A percentile compares a stretch with the other conserved stretches of the same genome.
These are phyloP conservation scores for Fulvia fulva DNA, from an alignment of 2,329 filamentous ascomycete species.

Conservation along the genomic window DNA sequence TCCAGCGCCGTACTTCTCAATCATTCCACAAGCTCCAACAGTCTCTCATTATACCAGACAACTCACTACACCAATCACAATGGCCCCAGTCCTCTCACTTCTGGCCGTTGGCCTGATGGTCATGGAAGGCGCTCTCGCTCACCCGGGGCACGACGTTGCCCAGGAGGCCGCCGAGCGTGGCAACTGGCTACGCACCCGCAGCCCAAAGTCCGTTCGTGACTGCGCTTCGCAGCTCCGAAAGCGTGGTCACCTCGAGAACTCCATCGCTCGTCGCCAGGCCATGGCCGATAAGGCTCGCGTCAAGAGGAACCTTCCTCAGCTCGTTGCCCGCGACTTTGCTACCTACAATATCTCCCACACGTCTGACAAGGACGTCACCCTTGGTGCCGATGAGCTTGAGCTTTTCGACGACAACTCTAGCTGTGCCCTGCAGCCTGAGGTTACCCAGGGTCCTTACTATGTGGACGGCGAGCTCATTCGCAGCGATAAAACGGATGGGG, in stretches of 20 bases:
- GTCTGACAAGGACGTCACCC: constrained; percentile 15
- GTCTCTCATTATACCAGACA: neutral
- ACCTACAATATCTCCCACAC: constrained; percentile 25
- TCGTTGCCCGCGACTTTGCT: constrained; percentile 24
- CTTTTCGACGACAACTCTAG: constrained; percentile 25
- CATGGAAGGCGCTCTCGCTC: constrained; percentile 17
- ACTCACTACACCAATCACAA: neutral
- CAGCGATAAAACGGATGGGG: constrained; percentile 40
- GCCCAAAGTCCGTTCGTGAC: constrained; percentile 21
- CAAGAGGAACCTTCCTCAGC: constrained; percentile 19
- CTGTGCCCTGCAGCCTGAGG: constrained; percentile 30
- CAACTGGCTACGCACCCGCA: constrained; percentile 17
- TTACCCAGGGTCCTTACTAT: constrained; percentile 27
- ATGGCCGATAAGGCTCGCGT: constrained; percentile 18
- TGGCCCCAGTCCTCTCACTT: constrained; percentile 15
- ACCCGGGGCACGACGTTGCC: constrained; percentile 21
- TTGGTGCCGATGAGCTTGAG: constrained; percentile 21
- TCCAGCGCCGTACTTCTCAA: neutral
- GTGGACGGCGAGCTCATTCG: constrained; percentile 35
- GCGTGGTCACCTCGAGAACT: constrained; percentile 19
- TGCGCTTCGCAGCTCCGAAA: constrained; percentile 20
- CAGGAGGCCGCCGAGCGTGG: constrained; percentile 23
- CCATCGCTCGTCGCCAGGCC: constrained; percentile 23
- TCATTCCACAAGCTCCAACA: neutral
- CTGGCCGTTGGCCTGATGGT: constrained; percentile 15